phyloP scores from a whole-genome alignment of 2,329 filamentous ascomycete species.

The Fonsecaea erecta region DNA sequence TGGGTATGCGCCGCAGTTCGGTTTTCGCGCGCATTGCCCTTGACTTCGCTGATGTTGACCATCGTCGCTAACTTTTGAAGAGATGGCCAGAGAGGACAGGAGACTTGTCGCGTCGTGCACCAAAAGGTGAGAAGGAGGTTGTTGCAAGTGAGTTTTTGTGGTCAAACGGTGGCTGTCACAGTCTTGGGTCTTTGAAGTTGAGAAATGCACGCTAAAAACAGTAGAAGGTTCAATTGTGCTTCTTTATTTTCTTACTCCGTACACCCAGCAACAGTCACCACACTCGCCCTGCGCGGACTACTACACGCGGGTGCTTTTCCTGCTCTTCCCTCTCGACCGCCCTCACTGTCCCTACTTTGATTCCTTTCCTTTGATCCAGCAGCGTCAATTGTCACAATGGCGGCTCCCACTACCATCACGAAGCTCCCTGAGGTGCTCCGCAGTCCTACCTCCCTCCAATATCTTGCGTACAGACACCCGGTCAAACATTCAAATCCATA shows the following conservation, averaged over 20 bases:
- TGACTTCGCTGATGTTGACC: slow-evolving; percentile 93
- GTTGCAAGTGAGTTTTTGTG: background rate
- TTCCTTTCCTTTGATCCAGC: background rate
- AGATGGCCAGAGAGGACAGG: background rate
- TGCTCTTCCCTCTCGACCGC: background rate
- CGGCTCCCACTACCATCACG: slow-evolving; percentile 21
- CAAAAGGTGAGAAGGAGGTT: slow-evolving; percentile 15
- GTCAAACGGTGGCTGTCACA: background rate
- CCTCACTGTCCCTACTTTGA: background rate
- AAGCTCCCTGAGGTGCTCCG: slow-evolving; percentile 30
- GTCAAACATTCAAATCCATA: slow-evolving; percentile 22
- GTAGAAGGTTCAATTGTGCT: background rate
- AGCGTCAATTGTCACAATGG: slow-evolving; percentile 1
- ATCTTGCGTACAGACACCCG: slow-evolving; percentile 27
- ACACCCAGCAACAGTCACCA: background rate
- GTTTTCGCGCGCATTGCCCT: slow-evolving; percentile 92
- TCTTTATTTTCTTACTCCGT: background rate
- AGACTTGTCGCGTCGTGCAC: slow-evolving; percentile 13
- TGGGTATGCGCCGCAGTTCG: slow-evolving; percentile 96
- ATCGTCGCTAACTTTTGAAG: slow-evolving; percentile 52
- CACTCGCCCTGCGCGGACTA: background rate
- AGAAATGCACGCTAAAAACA: background rate
- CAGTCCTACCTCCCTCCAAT: slow-evolving; percentile 36
- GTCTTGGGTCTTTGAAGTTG: background rate
- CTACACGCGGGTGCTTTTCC: background rate